These are phyloP conservation scores for Aspergillus amoenus DNA, from an alignment of 2,329 filamentous ascomycete genomes.

Conservation along the genomic window DNA sequence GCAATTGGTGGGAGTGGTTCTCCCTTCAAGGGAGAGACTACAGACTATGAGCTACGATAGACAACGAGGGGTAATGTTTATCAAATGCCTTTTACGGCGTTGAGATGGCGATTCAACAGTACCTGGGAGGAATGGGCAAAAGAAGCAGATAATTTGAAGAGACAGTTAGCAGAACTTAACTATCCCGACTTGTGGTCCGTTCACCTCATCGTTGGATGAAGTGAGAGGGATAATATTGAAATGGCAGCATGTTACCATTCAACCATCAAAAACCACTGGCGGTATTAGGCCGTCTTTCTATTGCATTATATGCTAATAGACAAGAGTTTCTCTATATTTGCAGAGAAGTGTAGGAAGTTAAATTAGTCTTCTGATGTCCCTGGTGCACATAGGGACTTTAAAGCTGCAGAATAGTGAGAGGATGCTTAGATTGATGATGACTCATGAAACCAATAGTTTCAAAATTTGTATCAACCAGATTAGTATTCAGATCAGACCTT, in stretches of 20 bases:
- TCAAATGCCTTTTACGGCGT: neutral
- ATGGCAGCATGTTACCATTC: too few species aligned
- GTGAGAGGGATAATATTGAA: neutral
- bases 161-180: neutral
- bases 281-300: too few species aligned
- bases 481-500: too few species aligned
- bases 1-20: too few species aligned
- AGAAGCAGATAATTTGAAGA: neutral
- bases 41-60: neutral
- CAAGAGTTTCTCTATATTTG: neutral
- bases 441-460: too few species aligned
- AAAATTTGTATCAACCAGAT: too few species aligned
- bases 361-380: neutral
- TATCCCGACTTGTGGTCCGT: neutral
- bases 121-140: neutral
- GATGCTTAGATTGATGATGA: too few species aligned
- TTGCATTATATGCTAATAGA: too few species aligned
- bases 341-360: neutral
- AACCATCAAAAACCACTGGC: too few species aligned
- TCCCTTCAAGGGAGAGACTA: too few species aligned
- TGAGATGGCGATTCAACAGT: neutral
- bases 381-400: neutral
- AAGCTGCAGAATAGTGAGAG: neutral
- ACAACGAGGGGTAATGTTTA: neutral
- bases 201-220: neutral